A percentile compares a stretch with the other conserved stretches of the same genome.
Evolutionary conservation across 2,329 filamentous ascomycete genomes (phyloP).

Genomic region (Fonsecaea pedrosoi): DNA sequence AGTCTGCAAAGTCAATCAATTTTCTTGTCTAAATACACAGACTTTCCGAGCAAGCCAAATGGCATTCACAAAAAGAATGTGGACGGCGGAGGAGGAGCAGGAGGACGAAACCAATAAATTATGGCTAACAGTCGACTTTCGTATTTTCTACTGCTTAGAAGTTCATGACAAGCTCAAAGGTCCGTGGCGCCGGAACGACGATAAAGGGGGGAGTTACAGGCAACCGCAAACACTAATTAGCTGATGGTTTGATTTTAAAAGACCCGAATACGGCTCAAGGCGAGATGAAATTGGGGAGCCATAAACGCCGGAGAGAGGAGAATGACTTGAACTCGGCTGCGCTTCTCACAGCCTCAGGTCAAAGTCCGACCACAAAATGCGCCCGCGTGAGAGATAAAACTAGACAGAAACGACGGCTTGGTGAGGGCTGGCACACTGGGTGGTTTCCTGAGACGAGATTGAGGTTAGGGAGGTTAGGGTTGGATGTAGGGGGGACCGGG

Average conservation of each 20-base stretch:
- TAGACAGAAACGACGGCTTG: neutral
- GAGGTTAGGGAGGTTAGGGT: neutral
- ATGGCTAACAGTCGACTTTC: conserved; percentile 1
- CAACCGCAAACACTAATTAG: neutral
- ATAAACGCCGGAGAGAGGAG: neutral
- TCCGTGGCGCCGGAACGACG: conserved; percentile 25
- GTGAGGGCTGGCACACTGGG: too few relatives aligned
- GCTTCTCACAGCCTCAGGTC: conserved; percentile 8
- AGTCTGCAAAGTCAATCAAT: neutral
- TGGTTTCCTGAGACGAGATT: neutral
- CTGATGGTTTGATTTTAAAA: conserved; percentile 11
- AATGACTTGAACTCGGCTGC: neutral
- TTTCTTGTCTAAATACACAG: neutral
- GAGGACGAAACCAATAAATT: neutral
- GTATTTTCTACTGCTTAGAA: conserved; percentile 8
- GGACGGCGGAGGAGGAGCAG: neutral
- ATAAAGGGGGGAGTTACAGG: conserved; percentile 1
- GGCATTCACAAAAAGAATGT: neutral
- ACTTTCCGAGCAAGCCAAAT: neutral
- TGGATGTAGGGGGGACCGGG: too few relatives aligned
- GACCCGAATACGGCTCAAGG: neutral
- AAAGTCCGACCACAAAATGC: conserved; percentile 27
- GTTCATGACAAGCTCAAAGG: conserved; percentile 5
- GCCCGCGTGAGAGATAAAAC: neutral
- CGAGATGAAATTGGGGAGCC: conserved; percentile 12